Percentiles rank a stretch among this genome's conserved stretches.
Conservation (phyloP, 257 asterid species). For the Vinca minor region DNA sequence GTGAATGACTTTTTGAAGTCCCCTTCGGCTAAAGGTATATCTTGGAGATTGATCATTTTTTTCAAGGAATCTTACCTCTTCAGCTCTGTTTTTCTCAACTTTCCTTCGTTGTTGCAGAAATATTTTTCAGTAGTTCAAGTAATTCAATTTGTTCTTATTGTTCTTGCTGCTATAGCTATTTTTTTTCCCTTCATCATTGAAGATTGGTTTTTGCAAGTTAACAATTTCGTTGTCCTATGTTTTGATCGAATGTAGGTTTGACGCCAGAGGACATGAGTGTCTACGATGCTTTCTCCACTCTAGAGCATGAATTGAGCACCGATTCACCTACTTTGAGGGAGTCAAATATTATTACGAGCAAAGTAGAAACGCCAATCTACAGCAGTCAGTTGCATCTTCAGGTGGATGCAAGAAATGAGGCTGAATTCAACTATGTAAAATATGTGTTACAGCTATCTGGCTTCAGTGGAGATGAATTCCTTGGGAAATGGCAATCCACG, state of each 20-base stretch:
- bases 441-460: constrained; percentile 62
- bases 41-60: not conserved
- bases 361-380: constrained; percentile 21
- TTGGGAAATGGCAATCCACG: constrained; percentile 53
- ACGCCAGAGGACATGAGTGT: constrained; percentile 1
- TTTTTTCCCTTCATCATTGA: not conserved
- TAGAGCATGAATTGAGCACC: constrained; percentile 7
- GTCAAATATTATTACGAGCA: not conserved
- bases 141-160: not conserved
- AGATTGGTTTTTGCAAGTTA: not conserved
- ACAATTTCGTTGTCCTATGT: not conserved
- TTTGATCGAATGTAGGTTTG: constrained; percentile 22
- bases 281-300: constrained; percentile 12
- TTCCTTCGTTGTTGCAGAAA: not conserved
- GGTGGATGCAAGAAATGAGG: constrained; percentile 31
- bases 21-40: constrained; percentile 16
- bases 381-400: constrained; percentile 20
- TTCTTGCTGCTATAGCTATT: not conserved
- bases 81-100: not conserved
- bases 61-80: not conserved
- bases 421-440: constrained; percentile 52
- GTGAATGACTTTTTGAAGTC: constrained; percentile 10
- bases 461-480: constrained; percentile 35
- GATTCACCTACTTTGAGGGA: constrained; percentile 11
- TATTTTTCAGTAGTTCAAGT: not conserved